Evolutionary conservation across 805 yeast species (phyloP).

Genomic region (Ogataea siamensis): DNA sequence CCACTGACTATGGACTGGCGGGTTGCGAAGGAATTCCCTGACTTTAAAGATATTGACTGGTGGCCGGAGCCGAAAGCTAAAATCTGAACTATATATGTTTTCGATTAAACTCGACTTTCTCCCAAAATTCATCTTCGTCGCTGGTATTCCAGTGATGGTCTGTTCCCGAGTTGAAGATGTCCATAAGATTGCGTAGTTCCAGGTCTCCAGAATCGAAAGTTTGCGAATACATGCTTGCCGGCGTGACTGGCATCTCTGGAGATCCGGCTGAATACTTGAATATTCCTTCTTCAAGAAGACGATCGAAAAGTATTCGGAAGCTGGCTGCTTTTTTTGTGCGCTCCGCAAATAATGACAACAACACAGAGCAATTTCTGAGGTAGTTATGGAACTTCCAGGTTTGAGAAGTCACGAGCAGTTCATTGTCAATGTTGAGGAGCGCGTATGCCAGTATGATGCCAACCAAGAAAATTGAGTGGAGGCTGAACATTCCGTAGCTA

Average conservation of each 20-base stretch:
- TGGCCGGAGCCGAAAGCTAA: constrained; percentile 18
- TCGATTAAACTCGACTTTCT: constrained; percentile 9
- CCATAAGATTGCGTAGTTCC: constrained; percentile 14
- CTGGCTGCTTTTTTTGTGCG: constrained; percentile 22
- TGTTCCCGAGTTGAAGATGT: constrained; percentile 7
- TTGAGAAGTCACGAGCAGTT: neutral
- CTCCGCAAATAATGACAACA: constrained; percentile 18
- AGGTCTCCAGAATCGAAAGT: constrained; percentile 3
- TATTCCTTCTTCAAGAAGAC: constrained; percentile 17
- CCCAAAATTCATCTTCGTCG: constrained; percentile 20
- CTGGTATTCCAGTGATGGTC: constrained; percentile 7
- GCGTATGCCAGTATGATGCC: constrained; percentile 20
- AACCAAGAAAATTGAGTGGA: constrained; percentile 18
- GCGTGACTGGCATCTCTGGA: constrained; percentile 3
- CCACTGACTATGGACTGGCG: constrained; percentile 14
- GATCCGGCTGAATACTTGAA: constrained; percentile 1
- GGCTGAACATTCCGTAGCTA: constrained; percentile 20
- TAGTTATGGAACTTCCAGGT: constrained; percentile 17
- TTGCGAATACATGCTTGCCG: constrained; percentile 3
- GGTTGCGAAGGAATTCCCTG: constrained; percentile 17
- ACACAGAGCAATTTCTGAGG: constrained; percentile 19
- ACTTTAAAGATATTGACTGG: constrained; percentile 16
- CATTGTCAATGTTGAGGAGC: constrained; percentile 14
- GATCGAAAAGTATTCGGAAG: constrained; percentile 19
- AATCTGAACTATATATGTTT: neutral